A percentile compares a stretch with the other conserved stretches of the same genome.
phyloP scores from a whole-genome alignment of 2,329 filamentous ascomycete genomes.

The Penicillium frequentans region DNA sequence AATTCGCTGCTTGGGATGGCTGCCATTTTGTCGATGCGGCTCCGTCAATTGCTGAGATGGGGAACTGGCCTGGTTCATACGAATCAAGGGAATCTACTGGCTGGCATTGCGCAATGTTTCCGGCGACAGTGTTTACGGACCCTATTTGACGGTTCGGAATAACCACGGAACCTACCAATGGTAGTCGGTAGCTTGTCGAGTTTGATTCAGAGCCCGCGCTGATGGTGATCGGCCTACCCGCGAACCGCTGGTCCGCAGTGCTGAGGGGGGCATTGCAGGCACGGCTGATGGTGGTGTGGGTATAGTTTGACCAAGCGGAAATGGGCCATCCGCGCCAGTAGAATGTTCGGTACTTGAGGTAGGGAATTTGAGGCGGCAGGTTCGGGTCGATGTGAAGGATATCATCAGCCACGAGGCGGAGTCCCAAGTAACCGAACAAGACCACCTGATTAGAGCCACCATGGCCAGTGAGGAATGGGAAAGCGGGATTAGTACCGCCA shows the following conservation, averaged over 20 bases:
- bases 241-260: slow-evolving; percentile 57
- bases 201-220: slow-evolving; percentile 52
- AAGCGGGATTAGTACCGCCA: slow-evolving; percentile 67
- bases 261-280: slow-evolving; percentile 45
- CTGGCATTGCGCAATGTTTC: slow-evolving; percentile 66
- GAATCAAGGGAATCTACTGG: slow-evolving; percentile 50
- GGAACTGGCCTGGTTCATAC: slow-evolving; percentile 67
- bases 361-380: slow-evolving; percentile 64
- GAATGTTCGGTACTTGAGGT: slow-evolving; percentile 62
- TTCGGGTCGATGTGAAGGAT: slow-evolving; percentile 64
- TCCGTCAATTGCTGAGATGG: slow-evolving; percentile 66
- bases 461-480: slow-evolving; percentile 69
- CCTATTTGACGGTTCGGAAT: slow-evolving; percentile 61
- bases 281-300: slow-evolving; percentile 63
- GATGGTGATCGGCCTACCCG: slow-evolving; percentile 57
- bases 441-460: slow-evolving; percentile 68
- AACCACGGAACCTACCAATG: slow-evolving; percentile 51
- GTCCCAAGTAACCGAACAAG: slow-evolving; percentile 66
- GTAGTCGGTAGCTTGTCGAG: slow-evolving; percentile 47
- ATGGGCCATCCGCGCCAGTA: slow-evolving; percentile 68
- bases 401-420: slow-evolving; percentile 59
- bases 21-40: slow-evolving; percentile 68
- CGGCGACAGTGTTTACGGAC: slow-evolving; percentile 53
- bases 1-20: slow-evolving; percentile 51
- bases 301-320: slow-evolving; percentile 60